Percentiles rank a stretch among this genome's conserved stretches.
phyloP scores from a whole-genome alignment of 345 rosid genomes.

The Melaleuca quinquenervia region DNA sequence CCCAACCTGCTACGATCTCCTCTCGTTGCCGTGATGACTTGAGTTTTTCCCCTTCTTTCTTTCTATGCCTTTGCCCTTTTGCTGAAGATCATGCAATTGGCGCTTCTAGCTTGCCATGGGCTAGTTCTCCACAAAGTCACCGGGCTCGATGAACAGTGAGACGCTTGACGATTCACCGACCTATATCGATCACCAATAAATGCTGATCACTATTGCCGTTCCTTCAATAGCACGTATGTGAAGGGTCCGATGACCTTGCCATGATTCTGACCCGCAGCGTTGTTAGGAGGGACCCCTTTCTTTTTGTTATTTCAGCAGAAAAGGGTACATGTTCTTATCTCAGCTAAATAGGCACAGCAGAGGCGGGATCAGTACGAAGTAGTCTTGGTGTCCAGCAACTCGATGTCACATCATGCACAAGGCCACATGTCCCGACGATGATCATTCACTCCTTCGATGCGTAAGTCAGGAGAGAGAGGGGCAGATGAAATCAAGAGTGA shows the following conservation, averaged over 20 bases:
- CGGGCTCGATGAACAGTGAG: neutral
- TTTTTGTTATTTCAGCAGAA: neutral
- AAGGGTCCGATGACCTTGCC: neutral
- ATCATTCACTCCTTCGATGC: neutral
- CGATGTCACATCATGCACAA: neutral
- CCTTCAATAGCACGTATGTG: neutral
- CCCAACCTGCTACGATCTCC: neutral
- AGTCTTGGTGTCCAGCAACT: neutral
- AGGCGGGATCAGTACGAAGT: neutral
- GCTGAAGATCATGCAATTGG: neutral
- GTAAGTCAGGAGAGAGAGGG: neutral
- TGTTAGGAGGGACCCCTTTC: neutral
- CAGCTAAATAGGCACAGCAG: neutral
- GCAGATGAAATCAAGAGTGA: neutral
- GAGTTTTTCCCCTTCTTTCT: neutral
- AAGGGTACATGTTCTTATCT: neutral
- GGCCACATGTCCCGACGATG: neutral
- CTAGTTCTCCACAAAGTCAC: neutral
- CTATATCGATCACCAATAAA: neutral
- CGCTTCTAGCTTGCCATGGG: neutral
- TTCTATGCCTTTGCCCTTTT: neutral
- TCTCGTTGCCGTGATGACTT: neutral
- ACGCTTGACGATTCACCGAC: neutral
- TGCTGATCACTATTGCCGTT: neutral
- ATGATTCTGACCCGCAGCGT: neutral